Evolutionary conservation across 176 grass and related monocot genomes (phyloP).

Genomic region (Echinochloa phyllopogon): DNA sequence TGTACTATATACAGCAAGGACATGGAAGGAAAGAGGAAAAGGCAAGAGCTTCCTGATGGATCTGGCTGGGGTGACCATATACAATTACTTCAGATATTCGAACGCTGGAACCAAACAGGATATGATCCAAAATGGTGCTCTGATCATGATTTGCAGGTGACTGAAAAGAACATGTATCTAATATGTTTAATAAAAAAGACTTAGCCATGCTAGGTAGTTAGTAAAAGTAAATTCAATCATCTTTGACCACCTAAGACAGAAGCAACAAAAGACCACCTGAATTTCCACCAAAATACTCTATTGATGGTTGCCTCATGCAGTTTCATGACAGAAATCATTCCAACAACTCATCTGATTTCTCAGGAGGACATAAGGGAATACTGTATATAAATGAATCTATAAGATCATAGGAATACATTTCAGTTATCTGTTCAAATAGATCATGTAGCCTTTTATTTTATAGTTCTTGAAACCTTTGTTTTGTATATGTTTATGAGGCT

Average conservation of each 20-base stretch:
- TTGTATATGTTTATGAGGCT: constrained; percentile 6
- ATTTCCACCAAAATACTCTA: constrained; percentile 5
- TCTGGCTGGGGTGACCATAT: constrained; percentile 97
- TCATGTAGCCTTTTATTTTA: constrained; percentile 19
- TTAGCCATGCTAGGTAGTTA: constrained; percentile 20
- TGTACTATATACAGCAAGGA: constrained; percentile 60
- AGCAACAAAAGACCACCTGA: constrained; percentile 26
- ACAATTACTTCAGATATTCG: constrained; percentile 96
- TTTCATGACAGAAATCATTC: constrained; percentile 17
- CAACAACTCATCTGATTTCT: constrained; percentile 22
- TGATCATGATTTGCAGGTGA: constrained; percentile 89
- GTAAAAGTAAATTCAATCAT: constrained; percentile 23
- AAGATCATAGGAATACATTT: constrained; percentile 4
- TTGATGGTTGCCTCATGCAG: background rate
- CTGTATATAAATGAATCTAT: constrained; percentile 11
- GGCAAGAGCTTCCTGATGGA: constrained; percentile 79
- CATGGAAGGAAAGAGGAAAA: constrained; percentile 82
- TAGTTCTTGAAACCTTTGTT: constrained; percentile 21
- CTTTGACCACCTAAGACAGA: background rate
- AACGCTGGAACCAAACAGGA: constrained; percentile 78
- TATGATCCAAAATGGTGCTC: constrained; percentile 95
- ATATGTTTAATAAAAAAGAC: constrained; percentile 21
- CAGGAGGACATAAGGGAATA: constrained; percentile 16
- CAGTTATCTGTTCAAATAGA: constrained; percentile 30
- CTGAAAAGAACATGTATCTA: constrained; percentile 5